A percentile compares a stretch with the other conserved stretches of the same genome.
Conservation (phyloP, 768 basidiomycete species). For the Russula sp. region DNA sequence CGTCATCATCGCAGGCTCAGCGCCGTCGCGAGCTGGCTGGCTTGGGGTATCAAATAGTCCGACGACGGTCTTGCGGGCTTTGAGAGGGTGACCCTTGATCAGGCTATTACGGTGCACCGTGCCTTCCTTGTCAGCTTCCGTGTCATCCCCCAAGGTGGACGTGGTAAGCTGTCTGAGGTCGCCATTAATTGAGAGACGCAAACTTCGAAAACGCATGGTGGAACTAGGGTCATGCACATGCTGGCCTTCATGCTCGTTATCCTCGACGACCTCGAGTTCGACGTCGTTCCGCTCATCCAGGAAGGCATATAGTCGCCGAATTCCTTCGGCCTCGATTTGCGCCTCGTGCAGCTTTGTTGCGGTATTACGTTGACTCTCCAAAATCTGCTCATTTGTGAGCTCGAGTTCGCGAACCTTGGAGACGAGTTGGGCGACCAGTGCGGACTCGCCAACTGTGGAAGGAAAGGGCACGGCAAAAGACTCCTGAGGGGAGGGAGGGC, state of each 20-base stretch:
- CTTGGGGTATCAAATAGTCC: slow-evolving; percentile 54
- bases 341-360: slow-evolving; percentile 60
- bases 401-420: slow-evolving; percentile 76
- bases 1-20: slow-evolving; percentile 12
- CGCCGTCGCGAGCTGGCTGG: slow-evolving; percentile 10
- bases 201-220: slow-evolving; percentile 50
- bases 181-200: slow-evolving; percentile 44
- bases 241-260: slow-evolving; percentile 37
- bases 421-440: slow-evolving; percentile 66
- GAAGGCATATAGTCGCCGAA: slow-evolving; percentile 66
- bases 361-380: slow-evolving; percentile 62
- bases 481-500: slow-evolving; percentile 22
- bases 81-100: slow-evolving; percentile 25
- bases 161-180: slow-evolving; percentile 33
- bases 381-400: slow-evolving; percentile 64
- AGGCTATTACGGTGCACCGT: slow-evolving; percentile 31
- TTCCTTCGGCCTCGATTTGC: slow-evolving; percentile 68
- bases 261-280: slow-evolving; percentile 47
- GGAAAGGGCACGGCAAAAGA: slow-evolving; percentile 10
- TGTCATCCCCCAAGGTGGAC: slow-evolving; percentile 30
- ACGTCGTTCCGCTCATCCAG: slow-evolving; percentile 54
- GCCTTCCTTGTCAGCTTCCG: slow-evolving; percentile 34
- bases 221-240: slow-evolving; percentile 36
- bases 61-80: slow-evolving; percentile 53
- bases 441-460: slow-evolving; percentile 36